Base-by-base conservation (phyloP, 163 green algal species). In the Scenedesmus sp. region DNA sequence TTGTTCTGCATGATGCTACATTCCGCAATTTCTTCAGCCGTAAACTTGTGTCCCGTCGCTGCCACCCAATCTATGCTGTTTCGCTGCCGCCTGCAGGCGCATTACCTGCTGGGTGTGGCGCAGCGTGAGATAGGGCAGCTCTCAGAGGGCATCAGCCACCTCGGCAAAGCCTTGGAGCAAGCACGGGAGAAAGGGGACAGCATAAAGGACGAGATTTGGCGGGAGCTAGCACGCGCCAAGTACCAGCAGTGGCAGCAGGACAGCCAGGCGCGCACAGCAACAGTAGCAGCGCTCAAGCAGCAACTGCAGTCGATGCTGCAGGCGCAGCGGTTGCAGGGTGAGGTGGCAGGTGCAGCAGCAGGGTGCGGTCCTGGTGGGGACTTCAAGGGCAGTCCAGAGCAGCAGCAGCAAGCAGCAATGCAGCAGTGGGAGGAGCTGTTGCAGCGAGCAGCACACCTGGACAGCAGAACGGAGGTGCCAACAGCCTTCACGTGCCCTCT, bases 171-270 rank as follows among this genome's bases (percentile, higher is more conserved):
- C 5, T 91, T 96, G 16, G 94, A 97, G 64, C 18, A 84, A 16
- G 96, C 95, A 0, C 91, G 94, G 16, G 89, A 96, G 84, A 88
- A 92, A 67, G 90, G 92, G 5, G 94, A 96, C 57, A 79, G 57
- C 56, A 91, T 91, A 59, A 91, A 91, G 88, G 88, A 91, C 23
- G 88, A 91, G 76, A 81, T 97, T 34, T 96, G 94, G 94, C 92
- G 86, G 2, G 92, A 96, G 89, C 91, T 97, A 8, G 96, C 95
- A 3, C 83, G 84, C 13, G 88, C 93, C 62, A 96, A 96, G 88
- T 96, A 96, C 73, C 59, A 59, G 34, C 59, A 85, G 15, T 97
- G 96, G 96, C 64, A 96, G 90, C 60, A 92, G 6, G 67, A 91
- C 26, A 81, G 54, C 54, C 5, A 62, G 16, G 57, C 57, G 56